A percentile compares a stretch with the other conserved stretches of the same genome.
phyloP scores from a whole-genome alignment of 257 asterid genomes.

The Ligustrum vulgare region DNA sequence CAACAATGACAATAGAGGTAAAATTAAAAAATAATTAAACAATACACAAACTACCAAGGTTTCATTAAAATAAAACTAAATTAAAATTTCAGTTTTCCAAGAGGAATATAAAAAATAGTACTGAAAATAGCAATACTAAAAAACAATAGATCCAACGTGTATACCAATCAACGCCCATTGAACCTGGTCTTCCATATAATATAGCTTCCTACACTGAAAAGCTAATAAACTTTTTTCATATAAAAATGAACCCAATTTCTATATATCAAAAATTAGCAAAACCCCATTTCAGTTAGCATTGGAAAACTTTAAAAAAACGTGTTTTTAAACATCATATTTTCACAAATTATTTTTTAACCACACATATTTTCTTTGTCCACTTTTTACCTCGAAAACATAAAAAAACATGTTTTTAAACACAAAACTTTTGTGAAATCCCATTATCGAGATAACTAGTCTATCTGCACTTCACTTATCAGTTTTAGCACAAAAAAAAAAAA shows the following conservation, averaged over 20 bases:
- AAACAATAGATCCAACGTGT: constrained; percentile 75
- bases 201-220: constrained; percentile 33
- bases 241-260: constrained; percentile 39
- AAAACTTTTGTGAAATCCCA: constrained; percentile 42
- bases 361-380: too few relatives aligned
- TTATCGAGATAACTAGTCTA: constrained; percentile 39
- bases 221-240: not conserved
- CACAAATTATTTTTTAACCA: too few relatives aligned
- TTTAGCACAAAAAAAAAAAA: constrained; percentile 7
- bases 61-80: constrained; percentile 32
- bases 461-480: constrained; percentile 29
- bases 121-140: constrained; percentile 25
- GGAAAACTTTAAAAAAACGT: too few relatives aligned
- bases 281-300: constrained; percentile 27
- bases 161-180: constrained; percentile 83
- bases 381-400: too few relatives aligned
- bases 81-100: constrained; percentile 30
- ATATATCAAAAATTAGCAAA: constrained; percentile 21
- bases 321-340: too few relatives aligned
- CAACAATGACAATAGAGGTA: constrained; percentile 29
- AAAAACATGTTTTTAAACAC: too few relatives aligned
- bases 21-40: constrained; percentile 28
- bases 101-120: constrained; percentile 39
- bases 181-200: constrained; percentile 58
- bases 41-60: constrained; percentile 54